Evolutionary conservation across 441 rosid genomes (phyloP).

Genomic region (Daphne laureola): DNA sequence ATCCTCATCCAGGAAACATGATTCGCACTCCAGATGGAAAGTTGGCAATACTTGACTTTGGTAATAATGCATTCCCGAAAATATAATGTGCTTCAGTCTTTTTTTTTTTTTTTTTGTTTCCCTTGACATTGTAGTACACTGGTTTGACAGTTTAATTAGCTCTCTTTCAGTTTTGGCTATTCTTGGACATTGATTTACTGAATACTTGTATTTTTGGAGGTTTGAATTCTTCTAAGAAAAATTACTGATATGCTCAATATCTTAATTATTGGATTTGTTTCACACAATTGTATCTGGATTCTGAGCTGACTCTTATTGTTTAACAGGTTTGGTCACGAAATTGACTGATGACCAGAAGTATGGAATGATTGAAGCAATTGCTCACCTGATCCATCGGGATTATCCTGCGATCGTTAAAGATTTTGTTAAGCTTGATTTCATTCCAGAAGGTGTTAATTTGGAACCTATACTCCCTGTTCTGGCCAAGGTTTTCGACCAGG

Average conservation of each 20-base stretch:
- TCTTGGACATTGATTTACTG: too few relatives aligned
- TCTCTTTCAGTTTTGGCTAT: too few relatives aligned
- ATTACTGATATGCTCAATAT: background rate
- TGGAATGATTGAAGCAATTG: constrained; percentile 98
- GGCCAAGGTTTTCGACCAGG: constrained; percentile 98
- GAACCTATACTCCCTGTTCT: constrained; percentile 94
- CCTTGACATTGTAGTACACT: background rate
- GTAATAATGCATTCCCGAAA: constrained; percentile 34
- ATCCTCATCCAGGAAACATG: constrained; percentile 98
- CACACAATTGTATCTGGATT: constrained; percentile 9
- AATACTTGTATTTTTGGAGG: too few relatives aligned
- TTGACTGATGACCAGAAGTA: constrained; percentile 94
- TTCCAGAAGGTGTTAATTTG: constrained; percentile 92
- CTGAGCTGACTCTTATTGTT: constrained; percentile 19
- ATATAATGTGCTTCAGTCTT: constrained; percentile 7
- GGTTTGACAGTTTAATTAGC: background rate
- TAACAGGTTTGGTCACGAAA: constrained; percentile 82
- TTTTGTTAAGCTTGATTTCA: constrained; percentile 92
- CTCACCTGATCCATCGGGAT: constrained; percentile 94
- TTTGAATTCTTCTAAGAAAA: too few relatives aligned
- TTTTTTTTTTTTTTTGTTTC: background rate
- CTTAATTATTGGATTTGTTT: constrained; percentile 1
- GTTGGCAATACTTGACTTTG: constrained; percentile 94
- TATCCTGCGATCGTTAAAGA: constrained; percentile 88
- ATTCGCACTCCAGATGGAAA: constrained; percentile 98